Percentiles rank a stretch among this genome's conserved stretches.
Evolutionary conservation across 2,329 filamentous ascomycete species (phyloP).

Genomic region (Aspergillus texensis): DNA sequence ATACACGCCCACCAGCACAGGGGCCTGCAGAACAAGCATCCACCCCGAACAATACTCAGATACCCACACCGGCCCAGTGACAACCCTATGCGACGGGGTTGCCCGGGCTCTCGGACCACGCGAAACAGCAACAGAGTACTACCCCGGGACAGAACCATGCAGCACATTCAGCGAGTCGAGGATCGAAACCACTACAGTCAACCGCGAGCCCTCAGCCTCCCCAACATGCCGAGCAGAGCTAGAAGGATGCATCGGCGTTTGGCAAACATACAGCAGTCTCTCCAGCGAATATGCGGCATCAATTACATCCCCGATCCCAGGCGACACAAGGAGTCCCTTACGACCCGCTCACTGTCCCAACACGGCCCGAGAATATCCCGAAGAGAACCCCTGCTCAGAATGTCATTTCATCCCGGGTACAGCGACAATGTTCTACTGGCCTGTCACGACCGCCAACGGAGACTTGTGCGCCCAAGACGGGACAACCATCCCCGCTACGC

Average conservation of each 20-base stretch:
- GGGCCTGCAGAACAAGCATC: slow-evolving; percentile 20
- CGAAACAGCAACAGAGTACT: slow-evolving; percentile 21
- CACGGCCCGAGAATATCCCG: slow-evolving; percentile 17
- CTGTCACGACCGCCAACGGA: slow-evolving; percentile 21
- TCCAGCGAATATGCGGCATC: slow-evolving; percentile 14
- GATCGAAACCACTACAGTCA: slow-evolving; percentile 7
- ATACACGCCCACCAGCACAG: slow-evolving; percentile 22
- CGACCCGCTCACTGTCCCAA: slow-evolving; percentile 17
- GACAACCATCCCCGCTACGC: slow-evolving; percentile 21
- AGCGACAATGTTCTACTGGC: slow-evolving; percentile 30
- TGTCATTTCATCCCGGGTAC: slow-evolving; percentile 26
- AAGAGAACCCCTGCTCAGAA: slow-evolving; percentile 22
- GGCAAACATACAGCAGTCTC: slow-evolving; percentile 21
- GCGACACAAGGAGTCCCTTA: slow-evolving; percentile 26
- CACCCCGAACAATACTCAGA: slow-evolving; percentile 15
- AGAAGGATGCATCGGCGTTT: slow-evolving; percentile 24
- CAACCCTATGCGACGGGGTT: slow-evolving; percentile 25
- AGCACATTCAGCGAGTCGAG: slow-evolving; percentile 8
- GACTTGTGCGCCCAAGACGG: slow-evolving; percentile 25
- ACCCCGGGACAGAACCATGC: slow-evolving; percentile 24
- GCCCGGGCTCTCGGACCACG: slow-evolving; percentile 24
- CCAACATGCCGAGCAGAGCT: slow-evolving; percentile 20
- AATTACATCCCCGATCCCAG: slow-evolving; percentile 10
- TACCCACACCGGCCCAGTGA: slow-evolving; percentile 23
- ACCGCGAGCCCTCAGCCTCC: slow-evolving; percentile 9